Conservation (phyloP, 345 rosid genomes). For the Turnera subulata region DNA sequence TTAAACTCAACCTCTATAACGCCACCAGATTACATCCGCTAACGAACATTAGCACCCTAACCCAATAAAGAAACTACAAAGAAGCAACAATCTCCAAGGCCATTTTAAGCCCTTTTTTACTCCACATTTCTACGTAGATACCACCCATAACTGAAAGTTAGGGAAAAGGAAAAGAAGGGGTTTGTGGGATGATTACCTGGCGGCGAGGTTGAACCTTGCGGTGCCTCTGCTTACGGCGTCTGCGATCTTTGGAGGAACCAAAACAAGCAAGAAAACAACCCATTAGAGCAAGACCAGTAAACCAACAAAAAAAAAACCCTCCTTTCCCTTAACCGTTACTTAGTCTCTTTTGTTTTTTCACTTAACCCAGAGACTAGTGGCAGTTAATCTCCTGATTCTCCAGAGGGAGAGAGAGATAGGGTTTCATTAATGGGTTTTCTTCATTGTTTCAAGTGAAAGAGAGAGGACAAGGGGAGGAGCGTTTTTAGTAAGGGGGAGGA, state of each 20-base stretch:
- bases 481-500: no score
- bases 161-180: background rate
- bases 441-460: conserved; percentile 25
- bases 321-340: background rate
- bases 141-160: conserved; percentile 5
- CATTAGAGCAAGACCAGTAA: conserved; percentile 34
- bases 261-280: conserved; percentile 84
- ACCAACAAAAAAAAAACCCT: background rate
- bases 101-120: background rate
- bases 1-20: no score
- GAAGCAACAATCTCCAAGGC: background rate
- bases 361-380: conserved; percentile 1
- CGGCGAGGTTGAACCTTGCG: conserved; percentile 38
- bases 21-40: no score
- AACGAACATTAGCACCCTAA: no score
- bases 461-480: conserved; percentile 8
- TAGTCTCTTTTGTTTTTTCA: background rate
- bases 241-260: conserved; percentile 70
- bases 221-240: conserved; percentile 36
- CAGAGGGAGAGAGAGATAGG: background rate
- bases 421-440: conserved; percentile 24
- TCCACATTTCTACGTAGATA: background rate
- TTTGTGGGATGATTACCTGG: conserved; percentile 38
- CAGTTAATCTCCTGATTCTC: background rate
- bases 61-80: background rate